These are phyloP conservation scores for Trypanosomatidae sp. DNA, from an alignment of 208 protist species.

Conservation along the genomic window DNA sequence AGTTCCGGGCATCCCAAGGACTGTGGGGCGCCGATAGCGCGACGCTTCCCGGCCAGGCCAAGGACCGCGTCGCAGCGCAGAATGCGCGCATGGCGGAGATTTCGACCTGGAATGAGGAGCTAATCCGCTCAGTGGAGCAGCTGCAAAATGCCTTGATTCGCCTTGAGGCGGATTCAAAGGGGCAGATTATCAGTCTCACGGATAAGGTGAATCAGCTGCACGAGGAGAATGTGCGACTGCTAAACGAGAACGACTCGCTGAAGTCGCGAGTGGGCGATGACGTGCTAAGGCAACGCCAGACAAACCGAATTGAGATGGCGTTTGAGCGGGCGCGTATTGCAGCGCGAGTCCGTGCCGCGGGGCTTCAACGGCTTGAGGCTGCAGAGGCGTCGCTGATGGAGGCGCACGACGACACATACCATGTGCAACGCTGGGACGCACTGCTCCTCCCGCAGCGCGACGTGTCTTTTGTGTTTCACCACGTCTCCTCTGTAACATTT, in stretches of 20 bases:
- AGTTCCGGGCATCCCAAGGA: slow-evolving; percentile 1
- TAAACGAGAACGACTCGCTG: slow-evolving; percentile 62
- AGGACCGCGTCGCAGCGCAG: slow-evolving; percentile 11
- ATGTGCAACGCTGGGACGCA: slow-evolving; percentile 74
- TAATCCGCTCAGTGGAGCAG: slow-evolving; percentile 61
- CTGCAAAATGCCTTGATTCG: slow-evolving; percentile 54
- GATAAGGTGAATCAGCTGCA: slow-evolving; percentile 39
- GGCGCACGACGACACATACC: slow-evolving; percentile 81
- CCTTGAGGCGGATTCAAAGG: slow-evolving; percentile 51
- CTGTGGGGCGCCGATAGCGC: slow-evolving; percentile 1
- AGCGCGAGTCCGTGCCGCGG: slow-evolving; percentile 52
- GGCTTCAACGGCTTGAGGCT: slow-evolving; percentile 59
- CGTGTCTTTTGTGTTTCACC: slow-evolving; percentile 82
- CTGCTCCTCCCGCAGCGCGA: slow-evolving; percentile 60
- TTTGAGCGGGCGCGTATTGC: slow-evolving; percentile 51
- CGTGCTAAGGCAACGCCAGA: slow-evolving; percentile 67
- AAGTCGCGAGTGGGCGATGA: slow-evolving; percentile 75
- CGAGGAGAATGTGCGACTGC: slow-evolving; percentile 32
- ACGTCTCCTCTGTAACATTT: slow-evolving; percentile 45
- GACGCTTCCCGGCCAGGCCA: neutral
- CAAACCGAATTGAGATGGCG: slow-evolving; percentile 75
- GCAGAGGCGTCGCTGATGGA: slow-evolving; percentile 79
- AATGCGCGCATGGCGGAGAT: slow-evolving; percentile 37
- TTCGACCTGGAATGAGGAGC: slow-evolving; percentile 56
- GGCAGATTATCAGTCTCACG: slow-evolving; percentile 46